A percentile compares a stretch with the other conserved stretches of the same genome.
Conservation (phyloP, 305 asterid genomes). For the Coffea humblotiana region DNA sequence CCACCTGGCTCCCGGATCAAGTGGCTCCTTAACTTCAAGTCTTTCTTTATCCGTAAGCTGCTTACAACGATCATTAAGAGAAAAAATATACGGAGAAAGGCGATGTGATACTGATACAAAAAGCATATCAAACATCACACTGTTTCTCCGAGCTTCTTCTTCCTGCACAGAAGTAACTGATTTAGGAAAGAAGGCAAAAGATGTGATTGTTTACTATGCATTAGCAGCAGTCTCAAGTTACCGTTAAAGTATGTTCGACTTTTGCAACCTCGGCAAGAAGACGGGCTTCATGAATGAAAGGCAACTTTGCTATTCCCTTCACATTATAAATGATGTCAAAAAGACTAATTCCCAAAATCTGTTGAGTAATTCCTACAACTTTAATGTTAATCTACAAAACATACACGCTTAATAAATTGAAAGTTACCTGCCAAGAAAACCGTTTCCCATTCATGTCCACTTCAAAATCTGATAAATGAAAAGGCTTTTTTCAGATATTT, state of each 20-base stretch:
- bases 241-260: slow-evolving; percentile 89
- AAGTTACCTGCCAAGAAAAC: slow-evolving; percentile 85
- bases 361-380: neutral
- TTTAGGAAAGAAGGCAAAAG: slow-evolving; percentile 13
- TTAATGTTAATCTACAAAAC: neutral
- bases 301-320: slow-evolving; percentile 90
- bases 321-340: slow-evolving; percentile 8
- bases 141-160: slow-evolving; percentile 91
- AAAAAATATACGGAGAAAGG: slow-evolving; percentile 82
- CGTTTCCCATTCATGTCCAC: slow-evolving; percentile 98
- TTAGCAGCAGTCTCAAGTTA: slow-evolving; percentile 9
- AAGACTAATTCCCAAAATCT: neutral
- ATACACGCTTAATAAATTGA: neutral
- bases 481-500: slow-evolving; percentile 1
- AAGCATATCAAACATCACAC: slow-evolving; percentile 87
- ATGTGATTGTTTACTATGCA: neutral
- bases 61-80: slow-evolving; percentile 87
- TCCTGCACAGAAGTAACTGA: slow-evolving; percentile 51
- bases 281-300: slow-evolving; percentile 89
- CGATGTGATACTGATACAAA: slow-evolving; percentile 77
- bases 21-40: slow-evolving; percentile 52
- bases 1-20: slow-evolving; percentile 91
- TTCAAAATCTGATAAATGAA: slow-evolving; percentile 72
- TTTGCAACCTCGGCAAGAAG: slow-evolving; percentile 85
- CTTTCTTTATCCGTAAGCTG: slow-evolving; percentile 59